Evolutionary conservation across 2,329 filamentous ascomycete genomes (phyloP).

Genomic region (Cryphonectria carpinicola): DNA sequence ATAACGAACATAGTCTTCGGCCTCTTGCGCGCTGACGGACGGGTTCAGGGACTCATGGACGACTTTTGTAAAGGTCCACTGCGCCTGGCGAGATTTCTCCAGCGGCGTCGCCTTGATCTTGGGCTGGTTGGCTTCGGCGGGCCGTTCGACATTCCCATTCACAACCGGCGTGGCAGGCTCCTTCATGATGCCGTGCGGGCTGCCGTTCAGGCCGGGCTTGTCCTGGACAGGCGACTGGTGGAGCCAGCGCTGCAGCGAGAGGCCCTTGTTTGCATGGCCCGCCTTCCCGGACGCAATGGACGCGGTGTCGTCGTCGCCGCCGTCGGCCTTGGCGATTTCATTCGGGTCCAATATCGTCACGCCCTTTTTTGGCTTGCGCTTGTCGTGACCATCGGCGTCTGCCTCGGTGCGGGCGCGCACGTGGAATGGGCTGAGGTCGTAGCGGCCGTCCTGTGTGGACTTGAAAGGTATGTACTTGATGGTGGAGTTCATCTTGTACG

Average conservation of each 20-base stretch:
- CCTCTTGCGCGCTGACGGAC: conserved; percentile 74
- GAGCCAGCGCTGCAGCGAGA: conserved; percentile 66
- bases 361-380: conserved; percentile 67
- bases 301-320: conserved; percentile 45
- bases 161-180: conserved; percentile 38
- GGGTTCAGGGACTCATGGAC: conserved; percentile 86
- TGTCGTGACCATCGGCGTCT: conserved; percentile 62
- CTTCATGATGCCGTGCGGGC: conserved; percentile 61
- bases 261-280: conserved; percentile 47
- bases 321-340: conserved; percentile 39
- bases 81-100: conserved; percentile 80
- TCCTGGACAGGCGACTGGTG: conserved; percentile 48
- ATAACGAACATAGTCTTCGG: conserved; percentile 86
- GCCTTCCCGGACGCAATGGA: conserved; percentile 43
- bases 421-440: conserved; percentile 87
- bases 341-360: conserved; percentile 70
- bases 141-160: conserved; percentile 31
- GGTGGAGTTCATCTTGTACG: conserved; percentile 89
- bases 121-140: conserved; percentile 28
- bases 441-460: conserved; percentile 71
- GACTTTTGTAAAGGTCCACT: conserved; percentile 87
- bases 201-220: conserved; percentile 30
- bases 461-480: conserved; percentile 81
- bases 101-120: conserved; percentile 62
- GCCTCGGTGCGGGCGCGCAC: conserved; percentile 64